Evolutionary conservation across 2,329 filamentous ascomycete genomes (phyloP).

Genomic region (Thielaviopsis cerberus): DNA sequence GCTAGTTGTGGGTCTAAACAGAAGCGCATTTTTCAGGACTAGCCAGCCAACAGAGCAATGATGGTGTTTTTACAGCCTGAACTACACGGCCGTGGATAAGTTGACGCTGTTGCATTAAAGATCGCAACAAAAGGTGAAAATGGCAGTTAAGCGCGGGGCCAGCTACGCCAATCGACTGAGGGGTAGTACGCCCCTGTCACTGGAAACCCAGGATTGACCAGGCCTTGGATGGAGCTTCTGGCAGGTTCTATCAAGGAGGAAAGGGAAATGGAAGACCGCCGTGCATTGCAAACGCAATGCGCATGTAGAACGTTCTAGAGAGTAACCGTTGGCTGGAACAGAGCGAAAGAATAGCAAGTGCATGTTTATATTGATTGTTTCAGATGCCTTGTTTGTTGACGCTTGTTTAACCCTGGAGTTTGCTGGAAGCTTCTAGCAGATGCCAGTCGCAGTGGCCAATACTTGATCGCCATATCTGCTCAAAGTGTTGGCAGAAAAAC

Average conservation of each 20-base stretch:
- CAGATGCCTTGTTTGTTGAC: background rate
- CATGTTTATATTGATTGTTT: background rate
- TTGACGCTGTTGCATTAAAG: background rate
- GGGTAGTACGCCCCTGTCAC: background rate
- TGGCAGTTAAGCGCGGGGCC: background rate
- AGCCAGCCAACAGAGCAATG: background rate
- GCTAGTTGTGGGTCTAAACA: too few species aligned
- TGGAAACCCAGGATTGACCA: background rate
- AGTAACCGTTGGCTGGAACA: too few species aligned
- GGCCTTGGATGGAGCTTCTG: background rate
- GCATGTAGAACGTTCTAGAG: background rate
- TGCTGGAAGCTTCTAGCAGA: background rate
- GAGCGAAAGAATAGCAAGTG: too few species aligned
- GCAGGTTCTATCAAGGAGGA: background rate
- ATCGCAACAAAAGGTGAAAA: background rate
- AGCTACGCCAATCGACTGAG: background rate
- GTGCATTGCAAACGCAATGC: background rate
- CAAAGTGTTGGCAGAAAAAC: too few species aligned
- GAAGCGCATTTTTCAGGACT: too few species aligned
- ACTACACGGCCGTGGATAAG: background rate
- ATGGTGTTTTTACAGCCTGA: too few species aligned
- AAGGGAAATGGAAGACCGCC: too few species aligned
- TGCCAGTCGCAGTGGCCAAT: too few species aligned
- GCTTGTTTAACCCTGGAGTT: background rate
- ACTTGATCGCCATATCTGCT: too few species aligned